Base-by-base conservation (phyloP, 768 basidiomycete species). In the Termitomyces sp. region DNA sequence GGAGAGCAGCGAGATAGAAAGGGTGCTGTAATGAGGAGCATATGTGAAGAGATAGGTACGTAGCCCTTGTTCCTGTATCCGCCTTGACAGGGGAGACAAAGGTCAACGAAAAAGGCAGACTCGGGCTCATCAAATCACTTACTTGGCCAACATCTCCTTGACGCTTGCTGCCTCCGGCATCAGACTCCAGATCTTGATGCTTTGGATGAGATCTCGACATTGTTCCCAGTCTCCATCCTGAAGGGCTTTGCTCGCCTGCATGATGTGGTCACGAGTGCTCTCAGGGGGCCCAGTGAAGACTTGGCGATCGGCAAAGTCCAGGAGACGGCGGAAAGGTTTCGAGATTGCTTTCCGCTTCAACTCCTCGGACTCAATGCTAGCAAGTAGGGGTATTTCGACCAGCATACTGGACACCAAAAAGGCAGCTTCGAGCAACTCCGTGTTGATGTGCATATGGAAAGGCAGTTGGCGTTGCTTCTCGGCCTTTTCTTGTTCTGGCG, bases 381-480 rank as follows among this genome's bases (percentile, higher is more conserved):
- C 97, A 18, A 98, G 77, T 24, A 98, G 75, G 3, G 97, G 97
- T 18, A 99, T 94, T 75, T 98, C 97, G 39, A 98, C 89, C 37
- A 99, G 82, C 97, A 99, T 99, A 75, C 95, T 98, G 16, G 93
- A 95, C 18, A 97, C 94, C 44, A 99, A 81, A 79, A 98, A 99
- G 1, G 94, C 97, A 20, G 95, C 95, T 72, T 98, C 97, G 55
- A 98, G 78, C 9, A 99, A 80, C 73, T 98, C 97, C 15, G 97
- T 93, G 76, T 98, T 99, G 74, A 98, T 94, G 73, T 99, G 97
- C 90, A 98, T 91, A 73, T 99, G 97, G 87, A 98, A 99, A 29
- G 97, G 97, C 24, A 99, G 81, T 65, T 98, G 93, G 34, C 97
- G 84, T 63, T 94, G 88, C 63, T 94, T 92, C 72, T 99, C 97